Base-by-base conservation (phyloP, 2,329 filamentous ascomycete species). In the Sporothrix protearum region DNA sequence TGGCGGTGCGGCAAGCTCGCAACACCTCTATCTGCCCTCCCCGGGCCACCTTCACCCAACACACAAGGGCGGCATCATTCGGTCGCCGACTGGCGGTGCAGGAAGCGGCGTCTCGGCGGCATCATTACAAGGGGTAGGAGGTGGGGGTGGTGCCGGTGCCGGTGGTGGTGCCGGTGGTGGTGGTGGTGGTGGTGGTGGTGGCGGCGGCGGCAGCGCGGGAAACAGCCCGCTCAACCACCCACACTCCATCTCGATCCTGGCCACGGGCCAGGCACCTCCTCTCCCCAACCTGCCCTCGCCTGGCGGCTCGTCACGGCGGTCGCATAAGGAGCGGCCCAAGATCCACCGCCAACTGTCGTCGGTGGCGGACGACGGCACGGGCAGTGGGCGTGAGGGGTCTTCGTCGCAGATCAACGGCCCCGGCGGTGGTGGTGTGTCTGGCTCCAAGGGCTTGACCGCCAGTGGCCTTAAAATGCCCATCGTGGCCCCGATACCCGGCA, bases 191-290 rank as follows among this genome's bases (percentile, higher is more conserved):
- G 61, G 63, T 6, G 42, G 63, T 7, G 63, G 42, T 14, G 28
- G 63, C 0, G n/a, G n/a, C 9, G 64, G 68, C 25, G 69, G 45
- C 12, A 30, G 30, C 5, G 25, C 63, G 1, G 69, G 66, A n/a
- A 42, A 78, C 74, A 79, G 76, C 76, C 74, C 78, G 33, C 74
- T 78, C 3, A 77, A 79, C n/a, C 78, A 80, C 10, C 75, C 78
- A 1, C 80, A 81, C 68, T 75, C 80, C 45, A 97, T 97, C 76
- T 88, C 93, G 3, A 90, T 97, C 22, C 81, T 97, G 36, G 89
- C 86, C 68, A 94, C 92, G 0, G 94, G 93, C 22, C 92, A 96
- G 77, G 83, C 95, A 7, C 92, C 94, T 7, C 85, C 89, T 25
- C 83, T 97, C 61, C 93, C 94, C 0, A 72, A 19, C 7, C 68